Evolutionary conservation across 1,139 yeast genomes (phyloP).

Genomic region (Geotrichum siamense): DNA sequence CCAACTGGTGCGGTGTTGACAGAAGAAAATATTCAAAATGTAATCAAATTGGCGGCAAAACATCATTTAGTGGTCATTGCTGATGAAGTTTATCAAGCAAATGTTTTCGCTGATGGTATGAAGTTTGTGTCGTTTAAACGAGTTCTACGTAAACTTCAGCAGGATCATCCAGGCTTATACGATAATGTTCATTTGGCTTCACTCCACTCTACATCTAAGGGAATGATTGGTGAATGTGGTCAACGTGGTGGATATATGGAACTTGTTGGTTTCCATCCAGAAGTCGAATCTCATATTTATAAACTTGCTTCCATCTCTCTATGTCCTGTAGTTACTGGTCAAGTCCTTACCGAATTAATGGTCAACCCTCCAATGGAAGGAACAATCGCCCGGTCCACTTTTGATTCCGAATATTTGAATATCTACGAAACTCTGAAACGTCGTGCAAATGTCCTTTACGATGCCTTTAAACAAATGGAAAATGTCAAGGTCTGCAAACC

Average conservation of each 20-base stretch:
- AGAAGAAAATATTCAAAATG: slow-evolving; percentile 56
- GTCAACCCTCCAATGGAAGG: slow-evolving; percentile 81
- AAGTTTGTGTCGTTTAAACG: slow-evolving; percentile 43
- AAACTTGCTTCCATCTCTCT: slow-evolving; percentile 84
- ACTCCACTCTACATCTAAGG: slow-evolving; percentile 91
- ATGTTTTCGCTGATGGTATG: slow-evolving; percentile 60
- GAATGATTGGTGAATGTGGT: slow-evolving; percentile 97
- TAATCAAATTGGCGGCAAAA: slow-evolving; percentile 73
- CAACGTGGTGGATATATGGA: slow-evolving; percentile 99
- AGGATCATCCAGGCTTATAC: slow-evolving; percentile 47
- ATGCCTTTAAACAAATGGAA: slow-evolving; percentile 67
- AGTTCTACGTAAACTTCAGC: slow-evolving; percentile 51
- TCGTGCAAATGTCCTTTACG: slow-evolving; percentile 58
- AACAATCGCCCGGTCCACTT: slow-evolving; percentile 64
- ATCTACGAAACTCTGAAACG: slow-evolving; percentile 56
- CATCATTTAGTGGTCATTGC: slow-evolving; percentile 83
- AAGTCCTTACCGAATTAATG: slow-evolving; percentile 87
- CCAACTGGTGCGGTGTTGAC: slow-evolving; percentile 87
- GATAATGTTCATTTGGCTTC: slow-evolving; percentile 82
- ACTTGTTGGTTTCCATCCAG: slow-evolving; percentile 66
- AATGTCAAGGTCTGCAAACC: slow-evolving; percentile 83
- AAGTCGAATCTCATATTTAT: slow-evolving; percentile 61
- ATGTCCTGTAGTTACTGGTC: slow-evolving; percentile 93
- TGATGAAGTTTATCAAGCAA: slow-evolving; percentile 97
- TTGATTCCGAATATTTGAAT: slow-evolving; percentile 50